These are phyloP conservation scores for Vigna radiata DNA, from an alignment of 306 rosid species.

Conservation along the genomic window DNA sequence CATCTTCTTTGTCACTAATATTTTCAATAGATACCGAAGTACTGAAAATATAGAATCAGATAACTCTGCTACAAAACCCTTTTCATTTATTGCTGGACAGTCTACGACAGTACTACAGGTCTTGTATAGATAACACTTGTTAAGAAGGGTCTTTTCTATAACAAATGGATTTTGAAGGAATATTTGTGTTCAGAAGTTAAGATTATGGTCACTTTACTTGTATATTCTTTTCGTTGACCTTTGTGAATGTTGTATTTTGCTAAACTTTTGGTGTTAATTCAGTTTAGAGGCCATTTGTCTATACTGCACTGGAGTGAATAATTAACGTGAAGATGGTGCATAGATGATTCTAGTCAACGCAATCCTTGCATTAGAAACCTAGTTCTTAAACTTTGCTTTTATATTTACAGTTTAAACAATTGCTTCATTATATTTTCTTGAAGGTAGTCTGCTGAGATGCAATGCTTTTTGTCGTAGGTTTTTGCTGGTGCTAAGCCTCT, in stretches of 20 bases:
- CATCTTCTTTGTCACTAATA: too few relatives aligned
- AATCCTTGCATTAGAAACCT: constrained; percentile 6
- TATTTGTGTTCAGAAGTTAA: constrained; percentile 12
- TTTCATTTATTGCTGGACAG: constrained; percentile 12
- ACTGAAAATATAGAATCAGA: constrained; percentile 1
- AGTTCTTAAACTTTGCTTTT: constrained; percentile 13
- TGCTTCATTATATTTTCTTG: constrained; percentile 31
- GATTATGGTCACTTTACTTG: neutral
- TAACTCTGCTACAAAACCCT: constrained; percentile 1
- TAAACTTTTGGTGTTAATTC: neutral
- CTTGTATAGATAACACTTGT: constrained; percentile 18
- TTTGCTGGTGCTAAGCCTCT: constrained; percentile 95
- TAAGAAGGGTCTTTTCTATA: constrained; percentile 9
- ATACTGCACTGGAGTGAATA: constrained; percentile 22
- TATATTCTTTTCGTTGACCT: neutral
- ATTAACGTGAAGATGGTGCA: neutral
- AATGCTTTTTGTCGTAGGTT: constrained; percentile 60
- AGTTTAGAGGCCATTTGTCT: neutral
- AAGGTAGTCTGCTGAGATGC: constrained; percentile 37
- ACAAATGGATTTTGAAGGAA: constrained; percentile 37
- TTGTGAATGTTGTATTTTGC: constrained; percentile 16
- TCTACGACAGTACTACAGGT: constrained; percentile 21
- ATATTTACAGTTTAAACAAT: constrained; percentile 7
- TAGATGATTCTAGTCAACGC: constrained; percentile 15
- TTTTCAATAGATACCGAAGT: neutral